Evolutionary conservation across 2,329 filamentous ascomycete genomes (phyloP).

Genomic region (Chaetomiaceae sp.): DNA sequence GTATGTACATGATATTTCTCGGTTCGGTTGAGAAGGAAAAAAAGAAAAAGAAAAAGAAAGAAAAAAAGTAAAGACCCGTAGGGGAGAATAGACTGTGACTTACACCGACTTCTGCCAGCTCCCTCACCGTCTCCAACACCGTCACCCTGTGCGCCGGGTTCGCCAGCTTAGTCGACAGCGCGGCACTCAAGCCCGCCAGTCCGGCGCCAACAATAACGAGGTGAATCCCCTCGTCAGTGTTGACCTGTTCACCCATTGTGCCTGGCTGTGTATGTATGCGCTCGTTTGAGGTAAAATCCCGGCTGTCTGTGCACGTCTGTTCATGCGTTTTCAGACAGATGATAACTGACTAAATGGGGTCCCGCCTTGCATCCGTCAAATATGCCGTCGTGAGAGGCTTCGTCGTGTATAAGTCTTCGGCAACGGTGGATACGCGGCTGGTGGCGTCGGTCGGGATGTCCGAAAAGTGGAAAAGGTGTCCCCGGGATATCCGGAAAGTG

Average conservation of each 20-base stretch:
- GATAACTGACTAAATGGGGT: no score
- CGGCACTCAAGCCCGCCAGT: constrained; percentile 32
- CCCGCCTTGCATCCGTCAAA: no score
- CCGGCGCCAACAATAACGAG: constrained; percentile 32
- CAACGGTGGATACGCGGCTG: neutral
- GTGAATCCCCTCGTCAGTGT: constrained; percentile 17
- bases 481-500: neutral
- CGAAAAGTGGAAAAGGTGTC: no score
- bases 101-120: constrained; percentile 25
- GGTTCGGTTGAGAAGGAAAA: no score
- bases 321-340: no score
- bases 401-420: neutral
- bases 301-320: no score
- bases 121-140: constrained; percentile 27
- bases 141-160: constrained; percentile 28
- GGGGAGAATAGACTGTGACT: neutral
- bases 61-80: no score
- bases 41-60: neutral
- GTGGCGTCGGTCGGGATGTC: neutral
- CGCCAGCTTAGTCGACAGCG: constrained; percentile 30
- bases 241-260: constrained; percentile 1
- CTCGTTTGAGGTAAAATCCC: no score
- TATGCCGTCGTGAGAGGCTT: neutral
- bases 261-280: neutral
- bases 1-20: no score